phyloP scores from a whole-genome alignment of 495 filamentous ascomycete species.

The Penicillium parvum region DNA sequence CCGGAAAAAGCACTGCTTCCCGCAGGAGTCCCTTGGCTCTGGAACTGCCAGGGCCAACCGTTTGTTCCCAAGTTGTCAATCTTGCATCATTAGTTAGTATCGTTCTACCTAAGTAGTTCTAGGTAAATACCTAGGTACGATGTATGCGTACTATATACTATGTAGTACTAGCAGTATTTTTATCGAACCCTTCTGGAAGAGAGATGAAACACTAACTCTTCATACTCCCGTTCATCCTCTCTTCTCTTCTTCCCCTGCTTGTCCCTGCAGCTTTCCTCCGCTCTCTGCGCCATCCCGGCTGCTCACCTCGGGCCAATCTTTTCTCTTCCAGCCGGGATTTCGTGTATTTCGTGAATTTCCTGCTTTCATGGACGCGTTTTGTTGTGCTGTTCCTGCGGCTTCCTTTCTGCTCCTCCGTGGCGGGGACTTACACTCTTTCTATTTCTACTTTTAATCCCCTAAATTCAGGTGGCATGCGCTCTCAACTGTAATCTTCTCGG shows the following conservation, averaged over 20 bases:
- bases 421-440: conserved; percentile 5
- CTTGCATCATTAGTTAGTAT: no score
- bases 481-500: neutral
- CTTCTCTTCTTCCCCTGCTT: conserved; percentile 5
- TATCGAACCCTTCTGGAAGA: conserved; percentile 19
- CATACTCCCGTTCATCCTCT: conserved; percentile 10
- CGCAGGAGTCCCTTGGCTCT: conserved; percentile 24
- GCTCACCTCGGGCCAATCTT: conserved; percentile 26
- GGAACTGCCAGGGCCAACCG: conserved; percentile 25
- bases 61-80: no score
- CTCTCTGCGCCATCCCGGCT: conserved; percentile 37
- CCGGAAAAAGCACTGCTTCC: conserved; percentile 15
- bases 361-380: conserved; percentile 9
- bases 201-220: no score
- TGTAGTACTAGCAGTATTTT: conserved; percentile 24
- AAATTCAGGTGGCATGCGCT: neutral
- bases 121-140: no score
- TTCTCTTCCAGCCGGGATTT: conserved; percentile 14
- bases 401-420: neutral
- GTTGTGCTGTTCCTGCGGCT: conserved; percentile 21
- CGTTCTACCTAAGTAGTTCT: no score
- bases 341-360: no score
- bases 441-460: conserved; percentile 8
- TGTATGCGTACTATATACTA: no score
- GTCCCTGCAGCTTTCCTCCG: conserved; percentile 39